Evolutionary conservation across 2,329 filamentous ascomycete genomes (phyloP).

Genomic region (Phoma sp.): DNA sequence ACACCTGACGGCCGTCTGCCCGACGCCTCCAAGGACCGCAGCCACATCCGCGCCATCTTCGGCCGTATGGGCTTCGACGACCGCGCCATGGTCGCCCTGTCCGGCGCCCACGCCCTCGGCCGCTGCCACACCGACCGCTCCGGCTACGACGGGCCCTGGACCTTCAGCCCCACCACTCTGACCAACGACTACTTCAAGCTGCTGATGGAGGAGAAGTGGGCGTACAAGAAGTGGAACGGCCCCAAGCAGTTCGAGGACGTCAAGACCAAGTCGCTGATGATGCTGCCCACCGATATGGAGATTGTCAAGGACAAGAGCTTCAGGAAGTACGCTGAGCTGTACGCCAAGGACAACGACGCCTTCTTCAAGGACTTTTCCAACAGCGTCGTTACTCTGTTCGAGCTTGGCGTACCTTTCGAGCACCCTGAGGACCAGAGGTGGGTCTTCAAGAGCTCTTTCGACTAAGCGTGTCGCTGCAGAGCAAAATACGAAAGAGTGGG

Average conservation of each 20-base stretch:
- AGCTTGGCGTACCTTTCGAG: constrained; percentile 90
- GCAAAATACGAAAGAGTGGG: neutral
- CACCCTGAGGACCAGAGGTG: constrained; percentile 54
- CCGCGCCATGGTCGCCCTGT: constrained; percentile 91
- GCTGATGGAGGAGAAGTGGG: constrained; percentile 90
- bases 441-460: constrained; percentile 54
- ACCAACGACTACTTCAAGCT: constrained; percentile 96
- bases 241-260: constrained; percentile 91
- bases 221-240: constrained; percentile 95
- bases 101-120: constrained; percentile 81
- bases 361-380: constrained; percentile 95
- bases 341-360: constrained; percentile 85
- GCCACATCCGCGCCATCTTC: constrained; percentile 89
- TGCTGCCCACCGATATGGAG: constrained; percentile 91
- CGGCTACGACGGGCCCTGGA: constrained; percentile 86
- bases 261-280: constrained; percentile 88
- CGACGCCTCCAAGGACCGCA: constrained; percentile 76
- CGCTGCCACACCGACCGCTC: constrained; percentile 89
- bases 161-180: constrained; percentile 76
- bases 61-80: constrained; percentile 98
- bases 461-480: constrained; percentile 24
- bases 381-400: constrained; percentile 82
- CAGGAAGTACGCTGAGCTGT: constrained; percentile 78
- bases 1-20: constrained; percentile 92
- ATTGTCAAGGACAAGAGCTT: constrained; percentile 89